Evolutionary conservation across 1,139 yeast genomes (phyloP).

Genomic region (Geotrichum macrosporum): DNA sequence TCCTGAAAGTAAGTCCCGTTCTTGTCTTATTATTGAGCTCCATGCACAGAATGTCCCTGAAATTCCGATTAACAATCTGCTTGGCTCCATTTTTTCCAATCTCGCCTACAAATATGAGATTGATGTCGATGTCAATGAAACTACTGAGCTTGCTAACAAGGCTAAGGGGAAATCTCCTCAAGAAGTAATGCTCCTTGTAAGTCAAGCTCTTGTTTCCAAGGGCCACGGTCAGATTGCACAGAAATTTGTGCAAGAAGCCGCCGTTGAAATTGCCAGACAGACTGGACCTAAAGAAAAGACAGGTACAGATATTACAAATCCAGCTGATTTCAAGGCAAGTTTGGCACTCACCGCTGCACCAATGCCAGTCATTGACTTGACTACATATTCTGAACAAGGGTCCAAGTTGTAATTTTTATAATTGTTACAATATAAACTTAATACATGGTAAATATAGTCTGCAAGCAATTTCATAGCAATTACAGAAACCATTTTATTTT

Average conservation of each 20-base stretch:
- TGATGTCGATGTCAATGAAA: conserved; percentile 38
- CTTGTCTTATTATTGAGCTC: conserved; percentile 60
- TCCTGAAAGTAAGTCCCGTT: conserved; percentile 41
- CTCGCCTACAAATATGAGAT: conserved; percentile 70
- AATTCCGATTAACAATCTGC: conserved; percentile 26
- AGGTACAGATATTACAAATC: conserved; percentile 28
- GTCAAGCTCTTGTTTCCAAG: conserved; percentile 19
- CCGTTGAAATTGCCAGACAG: conserved; percentile 18
- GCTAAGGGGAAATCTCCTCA: conserved; percentile 21
- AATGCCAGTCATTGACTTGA: conserved; percentile 33
- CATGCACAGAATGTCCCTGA: conserved; percentile 48
- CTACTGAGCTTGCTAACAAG: conserved; percentile 25
- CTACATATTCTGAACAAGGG: conserved; percentile 31
- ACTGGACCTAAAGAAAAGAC: conserved; percentile 23
- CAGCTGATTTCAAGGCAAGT: conserved; percentile 33
- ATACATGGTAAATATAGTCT: too few relatives aligned
- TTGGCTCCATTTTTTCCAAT: conserved; percentile 33
- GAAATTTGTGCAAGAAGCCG: conserved; percentile 23
- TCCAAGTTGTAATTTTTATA: conserved; percentile 33
- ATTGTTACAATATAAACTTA: too few relatives aligned
- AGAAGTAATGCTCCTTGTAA: conserved; percentile 20
- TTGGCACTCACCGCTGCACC: conserved; percentile 37
- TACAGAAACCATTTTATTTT: neutral
- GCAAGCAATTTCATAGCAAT: too few relatives aligned
- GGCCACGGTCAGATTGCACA: conserved; percentile 22